phyloP scores from a whole-genome alignment of 169 alveolate species.

The Haemoproteus tartakovskyi region DNA sequence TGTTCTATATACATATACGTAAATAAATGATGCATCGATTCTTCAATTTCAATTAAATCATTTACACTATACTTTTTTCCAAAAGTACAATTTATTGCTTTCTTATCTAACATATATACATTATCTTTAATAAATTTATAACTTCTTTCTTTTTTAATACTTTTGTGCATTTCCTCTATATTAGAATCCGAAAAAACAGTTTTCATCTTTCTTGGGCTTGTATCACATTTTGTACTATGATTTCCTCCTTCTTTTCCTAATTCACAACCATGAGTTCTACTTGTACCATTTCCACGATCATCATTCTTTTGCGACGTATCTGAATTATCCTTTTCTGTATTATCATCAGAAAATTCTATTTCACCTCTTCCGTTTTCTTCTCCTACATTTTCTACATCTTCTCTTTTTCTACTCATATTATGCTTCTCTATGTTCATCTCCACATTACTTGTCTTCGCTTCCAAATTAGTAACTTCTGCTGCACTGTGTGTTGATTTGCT shows the following conservation, averaged over 20 bases:
- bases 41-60: constrained; percentile 48
- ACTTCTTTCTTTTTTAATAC: constrained; percentile 42
- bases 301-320: not conserved
- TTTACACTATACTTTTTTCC: constrained; percentile 28
- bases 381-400: not conserved
- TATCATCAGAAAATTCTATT: constrained; percentile 1
- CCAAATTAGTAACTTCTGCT: no score
- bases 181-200: constrained; percentile 29
- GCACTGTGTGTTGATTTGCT: constrained; percentile 10
- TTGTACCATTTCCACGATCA: not conserved
- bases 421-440: not conserved
- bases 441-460: no score
- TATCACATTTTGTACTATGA: not conserved
- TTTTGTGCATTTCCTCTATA: constrained; percentile 28
- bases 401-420: not conserved
- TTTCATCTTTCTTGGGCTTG: not conserved
- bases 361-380: no score
- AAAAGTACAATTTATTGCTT: constrained; percentile 18
- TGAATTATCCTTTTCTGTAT: not conserved
- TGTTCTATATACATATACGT: constrained; percentile 65
- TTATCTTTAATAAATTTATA: constrained; percentile 37
- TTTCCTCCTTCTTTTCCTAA: not conserved
- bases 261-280: not conserved
- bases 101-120: constrained; percentile 20
- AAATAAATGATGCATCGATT: constrained; percentile 52